phyloP scores from a whole-genome alignment of 2,329 filamentous ascomycete genomes.

The Colletotrichum falcatum region DNA sequence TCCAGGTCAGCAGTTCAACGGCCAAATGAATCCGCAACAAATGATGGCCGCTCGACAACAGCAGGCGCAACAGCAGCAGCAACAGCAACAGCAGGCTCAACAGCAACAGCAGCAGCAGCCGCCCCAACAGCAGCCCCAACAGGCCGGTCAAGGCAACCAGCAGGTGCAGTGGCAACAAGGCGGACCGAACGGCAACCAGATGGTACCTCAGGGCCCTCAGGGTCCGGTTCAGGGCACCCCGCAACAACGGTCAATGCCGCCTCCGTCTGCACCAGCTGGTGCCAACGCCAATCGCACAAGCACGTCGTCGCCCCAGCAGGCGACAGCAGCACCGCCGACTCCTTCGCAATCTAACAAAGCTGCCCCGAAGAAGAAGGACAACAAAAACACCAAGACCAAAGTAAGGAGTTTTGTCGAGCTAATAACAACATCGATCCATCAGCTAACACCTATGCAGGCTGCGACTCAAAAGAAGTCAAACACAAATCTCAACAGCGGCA shows the following conservation, averaged over 20 bases:
- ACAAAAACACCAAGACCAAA: constrained; percentile 74
- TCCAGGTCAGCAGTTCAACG: constrained; percentile 67
- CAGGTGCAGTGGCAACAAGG: constrained; percentile 63
- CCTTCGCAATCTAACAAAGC: constrained; percentile 80
- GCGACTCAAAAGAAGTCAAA: constrained; percentile 73
- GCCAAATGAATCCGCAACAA: constrained; percentile 70
- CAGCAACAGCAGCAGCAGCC: constrained; percentile 69
- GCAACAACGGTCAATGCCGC: constrained; percentile 78
- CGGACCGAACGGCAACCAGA: constrained; percentile 55
- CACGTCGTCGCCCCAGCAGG: constrained; percentile 72
- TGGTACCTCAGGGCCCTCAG: constrained; percentile 60
- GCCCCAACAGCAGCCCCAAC: constrained; percentile 51
- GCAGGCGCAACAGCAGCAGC: constrained; percentile 46
- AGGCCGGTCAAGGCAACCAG: constrained; percentile 53
- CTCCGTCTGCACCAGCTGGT: constrained; percentile 69
- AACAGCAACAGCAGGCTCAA: constrained; percentile 47
- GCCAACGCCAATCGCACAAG: constrained; percentile 65
- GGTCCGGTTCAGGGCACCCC: constrained; percentile 74
- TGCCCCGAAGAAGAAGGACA: constrained; percentile 82
- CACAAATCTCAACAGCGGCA: constrained; percentile 64
- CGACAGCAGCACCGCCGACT: constrained; percentile 78
- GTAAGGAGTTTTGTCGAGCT: constrained; percentile 58
- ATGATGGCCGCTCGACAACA: constrained; percentile 65
- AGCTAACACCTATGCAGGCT: constrained; percentile 52
- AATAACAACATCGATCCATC: too few species aligned